Evolutionary conservation across 192 early-diverging fungal species (phyloP).

Genomic region (Coemansia asiatica): DNA sequence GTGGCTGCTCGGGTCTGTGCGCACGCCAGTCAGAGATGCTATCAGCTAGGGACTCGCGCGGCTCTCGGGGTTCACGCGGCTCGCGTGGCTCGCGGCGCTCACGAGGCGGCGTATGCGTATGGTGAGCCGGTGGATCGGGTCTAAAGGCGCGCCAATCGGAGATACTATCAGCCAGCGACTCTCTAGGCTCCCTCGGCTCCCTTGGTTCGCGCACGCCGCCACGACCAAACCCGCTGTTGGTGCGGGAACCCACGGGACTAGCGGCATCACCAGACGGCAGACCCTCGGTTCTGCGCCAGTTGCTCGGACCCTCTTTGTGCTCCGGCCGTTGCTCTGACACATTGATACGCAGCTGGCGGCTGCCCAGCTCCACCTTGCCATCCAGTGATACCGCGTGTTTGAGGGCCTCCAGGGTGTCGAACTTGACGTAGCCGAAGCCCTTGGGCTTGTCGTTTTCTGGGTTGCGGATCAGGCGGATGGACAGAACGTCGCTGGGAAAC

Average conservation of each 20-base stretch:
- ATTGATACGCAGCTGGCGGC: conserved; percentile 77
- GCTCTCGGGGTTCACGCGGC: conserved; percentile 11
- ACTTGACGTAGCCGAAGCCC: conserved; percentile 97
- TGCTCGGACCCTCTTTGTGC: conserved; percentile 18
- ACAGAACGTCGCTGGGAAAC: conserved; percentile 71
- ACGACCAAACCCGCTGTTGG: conserved; percentile 34
- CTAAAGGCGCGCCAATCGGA: conserved; percentile 38
- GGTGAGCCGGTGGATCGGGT: conserved; percentile 20
- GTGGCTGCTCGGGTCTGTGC: conserved; percentile 4
- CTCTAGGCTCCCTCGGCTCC: conserved; percentile 21
- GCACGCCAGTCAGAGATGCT: conserved; percentile 4
- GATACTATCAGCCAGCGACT: conserved; percentile 22
- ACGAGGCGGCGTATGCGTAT: conserved; percentile 4
- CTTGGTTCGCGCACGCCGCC: conserved; percentile 17
- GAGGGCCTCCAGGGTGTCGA: conserved; percentile 80
- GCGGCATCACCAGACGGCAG: neutral
- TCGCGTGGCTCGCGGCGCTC: conserved; percentile 10
- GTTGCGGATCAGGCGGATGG: conserved; percentile 81
- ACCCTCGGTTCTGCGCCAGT: conserved; percentile 33
- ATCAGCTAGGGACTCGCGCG: conserved; percentile 9
- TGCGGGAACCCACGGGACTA: conserved; percentile 34
- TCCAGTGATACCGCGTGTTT: conserved; percentile 68
- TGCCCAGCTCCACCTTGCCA: conserved; percentile 54
- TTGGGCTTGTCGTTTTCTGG: conserved; percentile 75
- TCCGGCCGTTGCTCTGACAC: conserved; percentile 76